phyloP scores from a whole-genome alignment of 2,329 filamentous ascomycete genomes.

The Stagonosporopsis vannaccii region DNA sequence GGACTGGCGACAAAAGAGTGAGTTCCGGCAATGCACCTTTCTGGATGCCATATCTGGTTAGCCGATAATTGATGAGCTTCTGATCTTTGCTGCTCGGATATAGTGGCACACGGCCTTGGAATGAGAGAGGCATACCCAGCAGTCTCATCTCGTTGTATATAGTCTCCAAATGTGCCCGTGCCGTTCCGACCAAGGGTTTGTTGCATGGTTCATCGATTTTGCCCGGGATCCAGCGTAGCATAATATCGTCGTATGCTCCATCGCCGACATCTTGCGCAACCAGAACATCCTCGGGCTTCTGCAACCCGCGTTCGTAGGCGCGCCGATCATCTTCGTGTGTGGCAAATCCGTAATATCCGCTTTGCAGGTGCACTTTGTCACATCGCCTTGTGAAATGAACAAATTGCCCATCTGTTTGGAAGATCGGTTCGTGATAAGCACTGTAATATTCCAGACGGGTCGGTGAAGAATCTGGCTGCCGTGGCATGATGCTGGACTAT shows the following conservation, averaged over 20 bases:
- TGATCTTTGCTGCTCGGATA: slow-evolving; percentile 19
- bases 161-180: slow-evolving; percentile 18
- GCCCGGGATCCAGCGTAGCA: slow-evolving; percentile 26
- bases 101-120: slow-evolving; percentile 20
- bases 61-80: neutral
- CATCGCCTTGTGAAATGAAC: slow-evolving; percentile 11
- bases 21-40: neutral
- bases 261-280: slow-evolving; percentile 19
- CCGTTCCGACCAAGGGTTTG: slow-evolving; percentile 13
- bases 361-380: slow-evolving; percentile 4
- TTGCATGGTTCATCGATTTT: slow-evolving; percentile 6
- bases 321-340: slow-evolving; percentile 22
- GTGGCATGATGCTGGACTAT: neutral
- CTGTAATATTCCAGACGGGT: slow-evolving; percentile 14
- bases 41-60: slow-evolving; percentile 1
- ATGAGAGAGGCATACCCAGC: slow-evolving; percentile 19
- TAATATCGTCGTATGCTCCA: slow-evolving; percentile 20
- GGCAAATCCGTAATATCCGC: slow-evolving; percentile 29
- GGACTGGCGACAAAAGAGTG: neutral
- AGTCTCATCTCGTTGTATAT: slow-evolving; percentile 24
- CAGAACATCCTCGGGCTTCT: slow-evolving; percentile 26
- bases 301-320: slow-evolving; percentile 19
- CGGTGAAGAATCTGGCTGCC: neutral
- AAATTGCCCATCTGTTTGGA: slow-evolving; percentile 16
- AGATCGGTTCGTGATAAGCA: slow-evolving; percentile 11